Percentiles rank a stretch among this genome's conserved stretches.
phyloP scores from a whole-genome alignment of 129 eudicot species.

The carrot (Daucus carota) region DNA sequence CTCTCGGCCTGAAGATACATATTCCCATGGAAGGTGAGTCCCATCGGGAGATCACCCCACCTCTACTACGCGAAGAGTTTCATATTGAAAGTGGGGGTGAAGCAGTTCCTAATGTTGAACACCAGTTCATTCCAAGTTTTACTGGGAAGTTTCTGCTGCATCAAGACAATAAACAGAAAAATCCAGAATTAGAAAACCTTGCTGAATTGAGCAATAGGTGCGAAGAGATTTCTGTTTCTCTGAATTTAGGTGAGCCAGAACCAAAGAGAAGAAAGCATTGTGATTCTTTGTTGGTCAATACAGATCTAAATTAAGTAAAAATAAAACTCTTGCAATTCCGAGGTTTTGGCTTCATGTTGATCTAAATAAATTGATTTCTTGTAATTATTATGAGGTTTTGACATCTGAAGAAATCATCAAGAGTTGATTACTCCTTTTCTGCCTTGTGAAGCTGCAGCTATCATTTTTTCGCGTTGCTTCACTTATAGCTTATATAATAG shows the following conservation, averaged over 20 bases:
- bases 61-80: conserved; percentile 17
- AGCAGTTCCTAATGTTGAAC: conserved; percentile 34
- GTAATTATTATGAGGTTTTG: conserved; percentile 4
- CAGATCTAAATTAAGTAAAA: conserved; percentile 11
- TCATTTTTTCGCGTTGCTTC: background rate
- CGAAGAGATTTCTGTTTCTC: conserved; percentile 37
- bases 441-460: background rate
- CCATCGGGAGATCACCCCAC: conserved; percentile 12
- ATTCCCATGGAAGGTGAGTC: conserved; percentile 25
- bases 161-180: conserved; percentile 14
- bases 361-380: background rate
- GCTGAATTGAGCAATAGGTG: conserved; percentile 31
- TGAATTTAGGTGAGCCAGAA: conserved; percentile 55
- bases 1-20: conserved; percentile 31
- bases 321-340: conserved; percentile 8
- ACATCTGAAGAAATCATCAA: background rate
- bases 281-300: conserved; percentile 21
- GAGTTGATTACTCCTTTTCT: background rate
- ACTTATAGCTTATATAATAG: background rate
- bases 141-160: conserved; percentile 22
- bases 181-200: conserved; percentile 19
- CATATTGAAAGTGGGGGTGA: conserved; percentile 21
- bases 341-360: background rate
- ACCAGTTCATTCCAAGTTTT: conserved; percentile 54
- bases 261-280: conserved; percentile 52